A percentile compares a stretch with the other conserved stretches of the same genome.
These are phyloP conservation scores for Bocquillonia castaneifolia DNA, from an alignment of 441 rosid species.

Conservation along the genomic window DNA sequence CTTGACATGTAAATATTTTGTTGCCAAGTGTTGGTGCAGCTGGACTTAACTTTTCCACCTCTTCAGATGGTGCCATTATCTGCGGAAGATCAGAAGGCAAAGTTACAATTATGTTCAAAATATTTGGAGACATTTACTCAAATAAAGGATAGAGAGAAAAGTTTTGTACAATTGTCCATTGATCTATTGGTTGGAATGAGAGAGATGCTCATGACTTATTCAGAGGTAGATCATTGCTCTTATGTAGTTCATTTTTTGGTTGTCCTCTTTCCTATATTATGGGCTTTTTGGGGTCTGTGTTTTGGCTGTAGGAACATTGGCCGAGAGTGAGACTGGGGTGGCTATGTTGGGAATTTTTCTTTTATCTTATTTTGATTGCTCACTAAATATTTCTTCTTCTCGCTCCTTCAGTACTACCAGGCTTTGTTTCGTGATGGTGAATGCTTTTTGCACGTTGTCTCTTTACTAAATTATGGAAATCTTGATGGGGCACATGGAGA, in stretches of 20 bases:
- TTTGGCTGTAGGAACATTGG: background rate
- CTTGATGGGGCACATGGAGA: slow-evolving; percentile 75
- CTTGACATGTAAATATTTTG: slow-evolving; percentile 15
- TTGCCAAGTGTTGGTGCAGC: slow-evolving; percentile 17
- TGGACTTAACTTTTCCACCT: slow-evolving; percentile 20
- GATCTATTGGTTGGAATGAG: slow-evolving; percentile 86
- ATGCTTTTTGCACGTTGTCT: slow-evolving; percentile 95
- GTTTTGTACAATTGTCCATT: slow-evolving; percentile 60
- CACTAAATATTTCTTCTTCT: slow-evolving; percentile 21
- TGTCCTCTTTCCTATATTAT: background rate
- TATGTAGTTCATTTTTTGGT: background rate
- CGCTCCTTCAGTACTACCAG: slow-evolving; percentile 72
- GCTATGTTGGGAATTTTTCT: background rate
- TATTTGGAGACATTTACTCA: slow-evolving; percentile 91
- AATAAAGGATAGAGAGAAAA: slow-evolving; percentile 77
- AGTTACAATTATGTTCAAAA: slow-evolving; percentile 77
- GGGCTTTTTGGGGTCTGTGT: background rate
- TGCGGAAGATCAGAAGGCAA: slow-evolving; percentile 67
- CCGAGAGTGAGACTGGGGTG: background rate
- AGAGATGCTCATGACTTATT: slow-evolving; percentile 65
- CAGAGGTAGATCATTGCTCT: slow-evolving; percentile 45
- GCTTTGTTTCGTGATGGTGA: slow-evolving; percentile 86
- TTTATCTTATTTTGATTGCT: slow-evolving; percentile 25
- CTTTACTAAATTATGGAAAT: slow-evolving; percentile 77
- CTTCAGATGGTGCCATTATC: slow-evolving; percentile 56